These are phyloP conservation scores for Cynanchum wilfordii DNA, from an alignment of 257 asterid species.

Conservation along the genomic window DNA sequence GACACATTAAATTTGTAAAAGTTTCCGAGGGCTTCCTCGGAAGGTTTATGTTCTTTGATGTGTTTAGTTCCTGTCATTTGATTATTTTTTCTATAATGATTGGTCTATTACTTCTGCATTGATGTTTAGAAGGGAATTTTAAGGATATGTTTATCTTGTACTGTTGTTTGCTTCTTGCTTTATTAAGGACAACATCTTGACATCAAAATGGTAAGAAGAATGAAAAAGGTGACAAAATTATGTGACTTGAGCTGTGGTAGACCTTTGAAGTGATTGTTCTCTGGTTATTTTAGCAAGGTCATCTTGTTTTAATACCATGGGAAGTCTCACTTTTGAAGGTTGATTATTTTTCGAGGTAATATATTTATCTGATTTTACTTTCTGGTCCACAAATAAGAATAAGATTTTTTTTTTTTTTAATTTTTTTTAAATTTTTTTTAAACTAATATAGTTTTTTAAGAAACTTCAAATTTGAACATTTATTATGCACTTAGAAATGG, in stretches of 20 bases:
- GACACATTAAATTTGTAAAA: too few relatives aligned
- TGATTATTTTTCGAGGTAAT: neutral
- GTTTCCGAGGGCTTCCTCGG: too few relatives aligned
- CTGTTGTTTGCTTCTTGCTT: too few relatives aligned
- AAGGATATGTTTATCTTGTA: neutral
- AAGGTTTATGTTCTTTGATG: too few relatives aligned
- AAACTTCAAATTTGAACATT: neutral
- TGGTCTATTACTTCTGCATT: too few relatives aligned
- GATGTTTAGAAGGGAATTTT: too few relatives aligned
- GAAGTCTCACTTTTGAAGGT: neutral
- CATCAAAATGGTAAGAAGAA: neutral
- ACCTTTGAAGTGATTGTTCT: neutral
- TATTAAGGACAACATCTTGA: too few relatives aligned
- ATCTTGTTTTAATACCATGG: neutral
- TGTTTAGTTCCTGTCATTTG: too few relatives aligned
- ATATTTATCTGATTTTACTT: neutral
- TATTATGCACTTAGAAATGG: neutral
- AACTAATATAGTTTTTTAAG: neutral
- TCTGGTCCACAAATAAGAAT: neutral
- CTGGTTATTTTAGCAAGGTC: neutral
- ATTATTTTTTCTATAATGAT: too few relatives aligned
- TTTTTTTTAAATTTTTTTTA: too few relatives aligned
- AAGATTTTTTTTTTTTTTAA: neutral
- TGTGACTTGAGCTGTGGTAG: neutral
- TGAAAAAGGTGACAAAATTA: neutral